Evolutionary conservation across 495 filamentous ascomycete genomes (phyloP).

Genomic region (Parachaetomium inaequale): DNA sequence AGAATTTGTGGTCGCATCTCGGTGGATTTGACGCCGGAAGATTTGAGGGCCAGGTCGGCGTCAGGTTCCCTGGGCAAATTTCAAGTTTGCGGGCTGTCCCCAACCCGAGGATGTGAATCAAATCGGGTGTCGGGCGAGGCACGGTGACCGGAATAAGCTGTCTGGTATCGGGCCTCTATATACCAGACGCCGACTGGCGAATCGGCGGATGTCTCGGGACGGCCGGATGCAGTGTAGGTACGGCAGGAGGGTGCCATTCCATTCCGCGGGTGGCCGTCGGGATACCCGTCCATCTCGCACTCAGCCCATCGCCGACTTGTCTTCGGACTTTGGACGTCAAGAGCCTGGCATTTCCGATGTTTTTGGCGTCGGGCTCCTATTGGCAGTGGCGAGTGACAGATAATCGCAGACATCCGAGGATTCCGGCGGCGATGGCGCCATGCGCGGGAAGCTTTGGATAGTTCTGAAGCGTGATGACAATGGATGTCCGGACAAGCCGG

Average conservation of each 20-base stretch:
- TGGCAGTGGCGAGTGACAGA: not conserved
- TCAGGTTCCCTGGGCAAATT: not conserved
- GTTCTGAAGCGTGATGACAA: not conserved
- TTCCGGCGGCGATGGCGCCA: not conserved
- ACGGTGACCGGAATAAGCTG: not conserved
- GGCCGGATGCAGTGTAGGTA: not conserved
- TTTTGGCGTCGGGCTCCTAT: not conserved
- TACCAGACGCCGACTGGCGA: not conserved
- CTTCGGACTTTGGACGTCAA: not conserved
- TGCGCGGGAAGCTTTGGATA: not conserved
- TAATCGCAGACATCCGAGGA: not conserved
- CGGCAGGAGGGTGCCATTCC: not conserved
- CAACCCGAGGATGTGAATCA: not conserved
- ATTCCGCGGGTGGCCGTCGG: not conserved
- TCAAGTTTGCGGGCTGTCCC: not conserved
- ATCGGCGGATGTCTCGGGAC: not conserved
- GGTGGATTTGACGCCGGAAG: not conserved
- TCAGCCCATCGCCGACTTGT: not conserved
- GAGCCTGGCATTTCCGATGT: not conserved
- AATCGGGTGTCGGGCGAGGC: not conserved
- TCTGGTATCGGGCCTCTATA: not conserved
- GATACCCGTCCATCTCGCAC: not conserved
- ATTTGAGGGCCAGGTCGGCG: not conserved
- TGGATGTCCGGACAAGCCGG: not conserved
- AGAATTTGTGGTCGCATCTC: not conserved